Percentiles rank a stretch among this genome's conserved stretches.
These are phyloP conservation scores for Phaeolepiota aurea DNA, from an alignment of 768 basidiomycete genomes.

Conservation along the genomic window DNA sequence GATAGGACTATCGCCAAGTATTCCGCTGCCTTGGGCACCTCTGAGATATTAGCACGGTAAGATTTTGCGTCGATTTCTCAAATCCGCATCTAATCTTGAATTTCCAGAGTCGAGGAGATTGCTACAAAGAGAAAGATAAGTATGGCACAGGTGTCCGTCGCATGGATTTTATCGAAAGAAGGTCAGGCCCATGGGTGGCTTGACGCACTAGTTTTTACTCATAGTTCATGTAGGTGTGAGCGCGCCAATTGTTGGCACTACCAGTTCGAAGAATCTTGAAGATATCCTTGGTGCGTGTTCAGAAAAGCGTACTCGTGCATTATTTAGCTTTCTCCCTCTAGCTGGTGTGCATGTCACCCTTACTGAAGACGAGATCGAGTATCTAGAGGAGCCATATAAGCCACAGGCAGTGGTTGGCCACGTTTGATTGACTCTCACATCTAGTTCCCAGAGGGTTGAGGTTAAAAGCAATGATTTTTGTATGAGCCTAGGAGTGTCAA, in stretches of 20 bases:
- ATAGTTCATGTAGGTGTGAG: constrained; percentile 25
- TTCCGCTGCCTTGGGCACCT: too few species aligned
- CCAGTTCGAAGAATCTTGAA: constrained; percentile 39
- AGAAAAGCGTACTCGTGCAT: too few species aligned
- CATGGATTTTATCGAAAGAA: constrained; percentile 40
- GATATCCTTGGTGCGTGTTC: constrained; percentile 36
- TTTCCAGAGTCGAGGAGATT: constrained; percentile 50
- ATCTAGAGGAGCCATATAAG: constrained; percentile 32
- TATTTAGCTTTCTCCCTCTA: too few species aligned
- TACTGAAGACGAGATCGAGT: constrained; percentile 18
- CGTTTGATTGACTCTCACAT: constrained; percentile 10
- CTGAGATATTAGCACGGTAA: too few species aligned
- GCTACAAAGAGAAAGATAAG: constrained; percentile 39
- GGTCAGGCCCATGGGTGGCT: constrained; percentile 15
- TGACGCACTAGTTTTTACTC: neutral
- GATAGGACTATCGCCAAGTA: too few species aligned
- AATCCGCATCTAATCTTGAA: too few species aligned
- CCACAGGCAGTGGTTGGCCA: constrained; percentile 39
- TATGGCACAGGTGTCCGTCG: constrained; percentile 52
- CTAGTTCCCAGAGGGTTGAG: neutral
- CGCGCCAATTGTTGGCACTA: constrained; percentile 53
- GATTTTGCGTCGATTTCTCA: too few species aligned
- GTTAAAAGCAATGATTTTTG: neutral
- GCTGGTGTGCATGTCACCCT: constrained; percentile 15
- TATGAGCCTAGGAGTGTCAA: too few species aligned